A percentile compares a stretch with the other conserved stretches of the same genome.
phyloP scores from a whole-genome alignment of 2,329 filamentous ascomycete genomes.

The Orbilia javanica region DNA sequence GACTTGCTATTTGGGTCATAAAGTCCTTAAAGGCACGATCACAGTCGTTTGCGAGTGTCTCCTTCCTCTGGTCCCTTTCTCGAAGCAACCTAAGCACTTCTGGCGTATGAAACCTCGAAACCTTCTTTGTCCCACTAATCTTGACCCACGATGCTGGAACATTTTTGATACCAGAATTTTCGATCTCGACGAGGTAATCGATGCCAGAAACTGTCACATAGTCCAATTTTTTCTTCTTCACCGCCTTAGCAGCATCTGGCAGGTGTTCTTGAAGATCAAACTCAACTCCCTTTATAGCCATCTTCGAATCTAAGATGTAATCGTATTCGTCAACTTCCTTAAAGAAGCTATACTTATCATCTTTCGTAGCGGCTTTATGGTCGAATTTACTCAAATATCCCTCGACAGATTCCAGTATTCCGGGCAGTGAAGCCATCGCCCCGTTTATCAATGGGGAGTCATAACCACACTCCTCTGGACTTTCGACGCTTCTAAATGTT shows the following conservation, averaged over 20 bases:
- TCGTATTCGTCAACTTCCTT: constrained; percentile 79
- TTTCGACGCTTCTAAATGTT: constrained; percentile 78
- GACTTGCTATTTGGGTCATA: constrained; percentile 79
- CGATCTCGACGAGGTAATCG: constrained; percentile 89
- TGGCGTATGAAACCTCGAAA: constrained; percentile 93
- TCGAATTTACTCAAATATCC: constrained; percentile 87
- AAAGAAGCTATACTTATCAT: constrained; percentile 97
- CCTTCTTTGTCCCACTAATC: constrained; percentile 91
- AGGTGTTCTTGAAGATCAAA: constrained; percentile 86
- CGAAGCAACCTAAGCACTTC: constrained; percentile 84
- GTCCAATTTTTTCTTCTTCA: constrained; percentile 77
- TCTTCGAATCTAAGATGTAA: constrained; percentile 86
- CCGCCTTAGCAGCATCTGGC: constrained; percentile 75
- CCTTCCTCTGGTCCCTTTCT: constrained; percentile 94
- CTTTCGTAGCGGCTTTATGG: constrained; percentile 80
- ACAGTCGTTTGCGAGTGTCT: constrained; percentile 90
- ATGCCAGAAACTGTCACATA: constrained; percentile 90
- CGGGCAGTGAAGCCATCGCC: constrained; percentile 80
- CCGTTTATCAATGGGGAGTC: constrained; percentile 76
- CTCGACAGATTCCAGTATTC: constrained; percentile 79
- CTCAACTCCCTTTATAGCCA: constrained; percentile 89
- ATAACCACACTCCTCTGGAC: constrained; percentile 78
- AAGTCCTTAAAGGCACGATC: constrained; percentile 82
- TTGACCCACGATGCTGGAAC: constrained; percentile 96
- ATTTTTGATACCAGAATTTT: constrained; percentile 79